Evolutionary conservation across 805 yeast genomes (phyloP).

Genomic region (Maudiozyma pseudohumilis): DNA sequence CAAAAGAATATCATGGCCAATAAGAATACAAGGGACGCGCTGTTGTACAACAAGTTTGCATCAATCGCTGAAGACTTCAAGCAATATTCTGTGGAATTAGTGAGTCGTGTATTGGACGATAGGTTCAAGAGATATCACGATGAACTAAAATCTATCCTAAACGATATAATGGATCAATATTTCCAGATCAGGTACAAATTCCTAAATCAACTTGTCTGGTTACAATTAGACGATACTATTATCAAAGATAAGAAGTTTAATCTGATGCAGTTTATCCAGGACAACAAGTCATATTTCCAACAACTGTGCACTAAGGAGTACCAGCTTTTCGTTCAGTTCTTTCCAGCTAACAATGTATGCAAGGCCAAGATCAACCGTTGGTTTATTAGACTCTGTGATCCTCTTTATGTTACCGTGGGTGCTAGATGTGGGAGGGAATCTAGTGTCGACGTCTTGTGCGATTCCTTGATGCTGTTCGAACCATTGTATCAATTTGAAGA

Average conservation of each 20-base stretch:
- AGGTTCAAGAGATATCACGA: constrained; percentile 41
- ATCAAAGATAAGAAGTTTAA: constrained; percentile 18
- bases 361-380: constrained; percentile 39
- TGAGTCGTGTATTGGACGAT: constrained; percentile 24
- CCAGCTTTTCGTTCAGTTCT: constrained; percentile 46
- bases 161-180: constrained; percentile 56
- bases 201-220: constrained; percentile 34
- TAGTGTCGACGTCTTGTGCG: constrained; percentile 61
- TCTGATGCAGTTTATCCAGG: constrained; percentile 53
- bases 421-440: constrained; percentile 59
- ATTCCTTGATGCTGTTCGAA: constrained; percentile 58
- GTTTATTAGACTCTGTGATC: constrained; percentile 60
- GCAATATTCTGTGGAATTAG: constrained; percentile 30
- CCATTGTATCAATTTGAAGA: constrained; percentile 59
- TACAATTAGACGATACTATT: constrained; percentile 29
- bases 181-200: constrained; percentile 47
- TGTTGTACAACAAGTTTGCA: constrained; percentile 56
- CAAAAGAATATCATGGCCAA: constrained; percentile 19
- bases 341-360: constrained; percentile 33
- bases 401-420: constrained; percentile 64
- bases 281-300: constrained; percentile 48
- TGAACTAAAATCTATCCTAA: constrained; percentile 43
- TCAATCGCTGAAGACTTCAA: constrained; percentile 33
- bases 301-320: constrained; percentile 54
- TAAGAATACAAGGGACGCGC: constrained; percentile 42